Percentiles rank a stretch among this genome's conserved stretches.
These are phyloP conservation scores for Lycium barbarum DNA, from an alignment of 257 asterid species.

Conservation along the genomic window DNA sequence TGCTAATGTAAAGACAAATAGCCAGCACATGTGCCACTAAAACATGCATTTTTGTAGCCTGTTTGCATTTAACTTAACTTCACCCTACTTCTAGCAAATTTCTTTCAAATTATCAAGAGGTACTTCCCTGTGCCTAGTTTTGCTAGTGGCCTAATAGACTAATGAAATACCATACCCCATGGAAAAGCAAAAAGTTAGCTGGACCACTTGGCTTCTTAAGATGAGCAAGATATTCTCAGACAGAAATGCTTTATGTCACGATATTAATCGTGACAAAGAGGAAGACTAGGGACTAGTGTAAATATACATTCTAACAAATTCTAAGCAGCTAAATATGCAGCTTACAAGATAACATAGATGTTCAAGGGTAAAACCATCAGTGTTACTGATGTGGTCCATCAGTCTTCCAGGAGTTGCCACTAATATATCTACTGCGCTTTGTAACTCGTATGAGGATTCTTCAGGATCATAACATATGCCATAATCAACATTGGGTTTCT, in stretches of 20 bases:
- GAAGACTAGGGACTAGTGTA: background rate
- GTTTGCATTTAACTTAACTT: background rate
- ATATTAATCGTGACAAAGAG: background rate
- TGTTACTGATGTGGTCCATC: conserved; percentile 89
- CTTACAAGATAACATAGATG: conserved; percentile 94
- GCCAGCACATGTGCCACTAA: background rate
- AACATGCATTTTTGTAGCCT: background rate
- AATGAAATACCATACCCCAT: background rate
- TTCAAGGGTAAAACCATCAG: conserved; percentile 88
- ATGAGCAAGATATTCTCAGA: background rate
- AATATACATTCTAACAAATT: background rate
- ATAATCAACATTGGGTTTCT: conserved; percentile 60
- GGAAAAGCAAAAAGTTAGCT: background rate
- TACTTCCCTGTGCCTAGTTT: background rate
- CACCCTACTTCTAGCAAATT: background rate
- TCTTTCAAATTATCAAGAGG: background rate
- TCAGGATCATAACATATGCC: conserved; percentile 57
- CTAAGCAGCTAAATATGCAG: conserved; percentile 13
- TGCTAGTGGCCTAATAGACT: background rate
- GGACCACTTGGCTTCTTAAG: background rate
- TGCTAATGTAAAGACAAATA: background rate
- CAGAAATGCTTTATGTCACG: background rate
- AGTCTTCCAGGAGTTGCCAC: conserved; percentile 97
- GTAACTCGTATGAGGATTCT: conserved; percentile 50
- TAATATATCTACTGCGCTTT: conserved; percentile 86